A percentile compares a stretch with the other conserved stretches of the same genome.
Conservation (phyloP, 106 monocot genomes). For the Dendrobium officinale region DNA sequence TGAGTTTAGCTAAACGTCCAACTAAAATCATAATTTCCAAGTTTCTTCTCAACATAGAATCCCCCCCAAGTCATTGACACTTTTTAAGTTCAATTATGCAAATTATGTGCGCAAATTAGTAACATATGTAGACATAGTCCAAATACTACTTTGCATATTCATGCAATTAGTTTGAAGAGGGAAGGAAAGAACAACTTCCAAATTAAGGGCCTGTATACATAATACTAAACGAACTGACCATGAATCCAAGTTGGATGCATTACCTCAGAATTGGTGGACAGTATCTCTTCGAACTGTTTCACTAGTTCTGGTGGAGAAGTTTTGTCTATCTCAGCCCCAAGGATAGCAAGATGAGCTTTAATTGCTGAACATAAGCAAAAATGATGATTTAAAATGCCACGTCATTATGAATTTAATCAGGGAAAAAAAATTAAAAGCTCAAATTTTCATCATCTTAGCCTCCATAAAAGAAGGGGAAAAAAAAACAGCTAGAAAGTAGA, state of each 20-base stretch:
- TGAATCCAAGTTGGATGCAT: neutral
- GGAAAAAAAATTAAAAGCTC: neutral
- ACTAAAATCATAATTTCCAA: too few relatives aligned
- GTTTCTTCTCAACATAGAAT: too few relatives aligned
- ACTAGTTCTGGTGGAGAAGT: slow-evolving; percentile 42
- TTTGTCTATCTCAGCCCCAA: slow-evolving; percentile 53
- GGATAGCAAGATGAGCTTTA: slow-evolving; percentile 32
- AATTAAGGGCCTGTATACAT: neutral
- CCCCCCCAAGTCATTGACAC: neutral
- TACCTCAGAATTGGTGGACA: slow-evolving; percentile 48
- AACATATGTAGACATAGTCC: too few relatives aligned
- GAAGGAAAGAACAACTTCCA: too few relatives aligned
- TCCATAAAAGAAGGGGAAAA: neutral
- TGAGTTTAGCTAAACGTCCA: too few relatives aligned
- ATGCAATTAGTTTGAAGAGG: too few relatives aligned
- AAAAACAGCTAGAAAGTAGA: neutral
- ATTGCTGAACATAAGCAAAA: slow-evolving; percentile 29
- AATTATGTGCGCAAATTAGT: neutral
- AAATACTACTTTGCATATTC: too few relatives aligned
- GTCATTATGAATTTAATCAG: neutral
- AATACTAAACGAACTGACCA: neutral
- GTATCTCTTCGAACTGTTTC: slow-evolving; percentile 51
- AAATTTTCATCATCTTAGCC: neutral
- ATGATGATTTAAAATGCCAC: neutral
- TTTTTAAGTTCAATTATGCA: neutral